Base-by-base conservation (phyloP, 768 basidiomycete genomes). In the Chalciporus pseudorubinellus region DNA sequence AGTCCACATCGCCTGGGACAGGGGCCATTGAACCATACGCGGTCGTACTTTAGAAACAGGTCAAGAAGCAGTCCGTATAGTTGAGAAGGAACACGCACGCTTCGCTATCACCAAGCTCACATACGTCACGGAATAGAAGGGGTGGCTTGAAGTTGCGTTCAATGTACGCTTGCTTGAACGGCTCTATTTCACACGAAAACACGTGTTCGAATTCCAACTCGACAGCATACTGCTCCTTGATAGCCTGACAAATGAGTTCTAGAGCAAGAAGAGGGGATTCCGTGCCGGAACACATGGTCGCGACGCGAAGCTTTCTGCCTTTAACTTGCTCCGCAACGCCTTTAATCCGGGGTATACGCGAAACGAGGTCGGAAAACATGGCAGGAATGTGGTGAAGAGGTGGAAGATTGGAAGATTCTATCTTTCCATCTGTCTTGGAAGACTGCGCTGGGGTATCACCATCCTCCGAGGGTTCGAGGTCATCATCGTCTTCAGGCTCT, bases 271-370 rank as follows among this genome's bases (percentile, higher is more conserved):
- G 79, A 45, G 95, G 95, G 2, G 92, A 92, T 64, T 98, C 95
- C 6, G 95, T 98, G 21, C 95, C 95, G 38, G 93, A 95, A 70
- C 89, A 97, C 95, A 98, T 98, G 11, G 95, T 98, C 4, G 93
- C 95, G 52, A 98, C 82, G 68, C 93, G 88, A 66, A 98, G 74
- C 61, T 89, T 92, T 52, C 93, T 81, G 2, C 93, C 92, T 51
- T 77, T 69, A 43, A 91, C 71, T 40, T 76, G 84, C 58, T 84
- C 75, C 16, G 80, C 85, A 38, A 91, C 83, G 2, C 73, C 72
- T 61, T 82, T 80, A 55, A 92, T 82, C 48, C 82, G 73, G 12
- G 87, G 81, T 36, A 85, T 78, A 58, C 75, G 82, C 43, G 77
- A 71, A 55, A 91, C 77, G 39, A 93, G 76, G 69, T 93, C 86